Base-by-base conservation (phyloP, 768 basidiomycete genomes). In the Kwoniella botswanensis region DNA sequence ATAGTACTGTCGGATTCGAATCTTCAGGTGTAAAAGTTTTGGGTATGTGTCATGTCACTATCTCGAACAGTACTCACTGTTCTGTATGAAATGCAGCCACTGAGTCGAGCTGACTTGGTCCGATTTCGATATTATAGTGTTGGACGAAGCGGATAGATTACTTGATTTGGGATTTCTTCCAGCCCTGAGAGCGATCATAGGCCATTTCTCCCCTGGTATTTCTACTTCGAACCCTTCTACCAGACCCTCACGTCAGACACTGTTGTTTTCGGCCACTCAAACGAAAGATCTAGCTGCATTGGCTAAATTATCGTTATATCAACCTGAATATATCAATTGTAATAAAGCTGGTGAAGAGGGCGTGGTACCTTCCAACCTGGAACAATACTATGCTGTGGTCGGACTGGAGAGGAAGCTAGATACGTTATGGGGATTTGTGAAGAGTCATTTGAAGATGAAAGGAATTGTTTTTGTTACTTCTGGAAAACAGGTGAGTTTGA, bases 261-360 rank as follows among this genome's bases (percentile, higher is more conserved):
- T 98, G 46, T 90, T 98, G 65, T 98, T 98, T 85, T 97, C 94
- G 17, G 96, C 96, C 3, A 98, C 96, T 0, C 96, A 98, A 84
- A 94, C 93, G 0, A 85, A 88, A 60, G 93, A 95, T 78, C 87
- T 99, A 15, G 76, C 76, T 7, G 71, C 79, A 35, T 70, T 82
- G 53, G 95, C 94, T 1, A 91, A 94, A 10, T 88, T 99, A 13
- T 93, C 92, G 73, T 88, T 99, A 42, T 89, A 91, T 67, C 88
- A 92, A 62, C 94, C 95, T 0, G 88, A 90, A 3, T 88, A 88
- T 56, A 78, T 98, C 64, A 91, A 90, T 35, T 86, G 92, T 44
- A 85, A 85, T 41, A 78, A 78, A 35, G 71, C 73, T 9, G 74
- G 80, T 72, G 76, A 80, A 65, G 76, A 76, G 54, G 76, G 78